These are phyloP conservation scores for Apium graveolens DNA, from an alignment of 129 eudicot species.

Conservation along the genomic window DNA sequence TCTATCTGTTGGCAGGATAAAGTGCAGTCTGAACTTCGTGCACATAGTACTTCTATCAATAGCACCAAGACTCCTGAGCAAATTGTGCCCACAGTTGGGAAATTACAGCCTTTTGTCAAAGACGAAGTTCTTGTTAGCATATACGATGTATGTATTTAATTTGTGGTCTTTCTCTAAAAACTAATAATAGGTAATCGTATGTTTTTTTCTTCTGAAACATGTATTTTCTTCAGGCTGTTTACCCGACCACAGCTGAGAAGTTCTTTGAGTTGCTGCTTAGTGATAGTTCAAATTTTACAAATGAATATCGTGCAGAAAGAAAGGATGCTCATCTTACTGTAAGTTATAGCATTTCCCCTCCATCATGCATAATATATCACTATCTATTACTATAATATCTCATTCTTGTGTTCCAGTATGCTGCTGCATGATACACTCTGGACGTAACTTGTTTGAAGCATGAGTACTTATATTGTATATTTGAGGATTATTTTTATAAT, in stretches of 20 bases:
- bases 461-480: too few species aligned
- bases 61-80: slow-evolving; percentile 44
- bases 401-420: not conserved
- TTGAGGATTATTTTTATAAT: too few species aligned
- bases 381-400: too few species aligned
- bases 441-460: too few species aligned
- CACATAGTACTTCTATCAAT: slow-evolving; percentile 70
- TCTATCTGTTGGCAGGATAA: slow-evolving; percentile 40
- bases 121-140: slow-evolving; percentile 72
- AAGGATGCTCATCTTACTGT: slow-evolving; percentile 75
- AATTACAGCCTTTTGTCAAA: slow-evolving; percentile 70
- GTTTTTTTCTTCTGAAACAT: too few species aligned
- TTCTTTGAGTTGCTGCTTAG: slow-evolving; percentile 57
- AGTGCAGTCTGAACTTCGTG: slow-evolving; percentile 81
- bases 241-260: slow-evolving; percentile 71
- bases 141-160: slow-evolving; percentile 47
- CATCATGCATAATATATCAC: too few species aligned
- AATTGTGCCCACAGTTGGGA: slow-evolving; percentile 31
- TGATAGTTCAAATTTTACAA: slow-evolving; percentile 63
- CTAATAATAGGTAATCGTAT: too few species aligned
- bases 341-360: too few species aligned
- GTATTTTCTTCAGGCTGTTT: slow-evolving; percentile 41
- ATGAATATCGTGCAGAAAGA: slow-evolving; percentile 58
- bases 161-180: not conserved
- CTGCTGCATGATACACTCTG: too few species aligned